phyloP scores from a whole-genome alignment of 371 early-diverging fungal species.

The Mucor circinelloides region DNA sequence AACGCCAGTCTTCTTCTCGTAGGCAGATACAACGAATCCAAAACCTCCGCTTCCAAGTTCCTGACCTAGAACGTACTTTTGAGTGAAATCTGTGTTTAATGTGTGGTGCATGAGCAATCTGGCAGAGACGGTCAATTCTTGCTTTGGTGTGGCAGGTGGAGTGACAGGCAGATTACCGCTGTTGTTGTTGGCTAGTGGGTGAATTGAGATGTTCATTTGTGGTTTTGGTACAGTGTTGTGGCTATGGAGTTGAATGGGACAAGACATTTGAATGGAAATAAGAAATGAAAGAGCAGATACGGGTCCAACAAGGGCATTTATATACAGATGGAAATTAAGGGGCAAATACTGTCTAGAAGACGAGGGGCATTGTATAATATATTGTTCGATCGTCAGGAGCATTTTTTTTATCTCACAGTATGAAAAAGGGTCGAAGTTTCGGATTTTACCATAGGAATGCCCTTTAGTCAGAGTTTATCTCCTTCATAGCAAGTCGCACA shows the following conservation, averaged over 20 bases:
- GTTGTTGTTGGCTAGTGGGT: slow-evolving; percentile 5
- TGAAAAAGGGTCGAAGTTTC: slow-evolving; percentile 17
- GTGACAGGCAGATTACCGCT: not conserved
- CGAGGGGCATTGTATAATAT: not conserved
- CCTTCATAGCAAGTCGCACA: not conserved
- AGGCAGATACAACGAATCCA: slow-evolving; percentile 75
- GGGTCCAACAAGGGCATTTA: not conserved
- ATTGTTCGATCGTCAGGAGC: slow-evolving; percentile 25
- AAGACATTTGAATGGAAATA: slow-evolving; percentile 3
- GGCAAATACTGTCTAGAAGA: not conserved
- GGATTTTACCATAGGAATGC: slow-evolving; percentile 30
- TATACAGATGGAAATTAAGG: slow-evolving; percentile 1
- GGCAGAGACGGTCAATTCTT: slow-evolving; percentile 44
- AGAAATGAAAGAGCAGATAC: not conserved
- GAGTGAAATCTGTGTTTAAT: slow-evolving; percentile 50
- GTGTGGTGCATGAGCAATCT: slow-evolving; percentile 46
- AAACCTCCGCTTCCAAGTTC: slow-evolving; percentile 83
- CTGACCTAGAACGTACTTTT: slow-evolving; percentile 60
- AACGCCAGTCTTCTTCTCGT: slow-evolving; percentile 50
- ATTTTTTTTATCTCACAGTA: slow-evolving; percentile 8
- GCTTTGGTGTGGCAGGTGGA: slow-evolving; percentile 29
- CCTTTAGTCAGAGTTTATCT: not conserved
- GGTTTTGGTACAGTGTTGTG: slow-evolving; percentile 11
- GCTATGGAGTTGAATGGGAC: slow-evolving; percentile 34
- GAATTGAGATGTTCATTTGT: slow-evolving; percentile 21